Conservation (phyloP, 169 alveolate genomes). For the Eimeria brunetti region DNA sequence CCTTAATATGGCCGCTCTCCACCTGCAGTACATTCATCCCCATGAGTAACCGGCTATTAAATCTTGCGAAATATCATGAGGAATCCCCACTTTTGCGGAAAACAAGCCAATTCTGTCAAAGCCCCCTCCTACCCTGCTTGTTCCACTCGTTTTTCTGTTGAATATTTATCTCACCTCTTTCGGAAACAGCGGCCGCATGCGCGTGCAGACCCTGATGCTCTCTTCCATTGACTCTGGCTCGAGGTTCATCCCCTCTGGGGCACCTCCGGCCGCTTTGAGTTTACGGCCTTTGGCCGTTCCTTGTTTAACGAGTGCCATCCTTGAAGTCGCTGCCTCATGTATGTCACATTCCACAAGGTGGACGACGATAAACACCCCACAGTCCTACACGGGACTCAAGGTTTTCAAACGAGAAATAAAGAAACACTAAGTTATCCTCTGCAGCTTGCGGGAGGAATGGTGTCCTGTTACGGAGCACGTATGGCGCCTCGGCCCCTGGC, state of each 20-base stretch:
- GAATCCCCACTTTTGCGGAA: not conserved
- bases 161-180: slow-evolving; percentile 83
- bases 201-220: slow-evolving; percentile 87
- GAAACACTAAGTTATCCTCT: not conserved
- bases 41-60: not conserved
- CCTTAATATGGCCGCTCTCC: slow-evolving; percentile 86
- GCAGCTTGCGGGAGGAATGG: not conserved
- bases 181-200: slow-evolving; percentile 88
- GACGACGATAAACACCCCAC: not conserved
- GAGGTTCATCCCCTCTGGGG: slow-evolving; percentile 30
- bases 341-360: not conserved
- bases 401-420: not conserved
- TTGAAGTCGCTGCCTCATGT: not conserved
- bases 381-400: not conserved
- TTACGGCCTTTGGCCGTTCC: slow-evolving; percentile 62
- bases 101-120: not conserved
- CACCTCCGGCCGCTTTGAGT: slow-evolving; percentile 17
- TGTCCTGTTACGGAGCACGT: not conserved
- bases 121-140: not conserved
- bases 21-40: slow-evolving; percentile 61
- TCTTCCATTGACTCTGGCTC: slow-evolving; percentile 86
- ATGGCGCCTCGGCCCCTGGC: not conserved
- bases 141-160: not conserved
- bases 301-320: slow-evolving; percentile 48
- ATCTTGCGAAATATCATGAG: not conserved